Base-by-base conservation (phyloP, 1,284 basidiomycete species). In the Cutaneotrichosporon sp. region DNA sequence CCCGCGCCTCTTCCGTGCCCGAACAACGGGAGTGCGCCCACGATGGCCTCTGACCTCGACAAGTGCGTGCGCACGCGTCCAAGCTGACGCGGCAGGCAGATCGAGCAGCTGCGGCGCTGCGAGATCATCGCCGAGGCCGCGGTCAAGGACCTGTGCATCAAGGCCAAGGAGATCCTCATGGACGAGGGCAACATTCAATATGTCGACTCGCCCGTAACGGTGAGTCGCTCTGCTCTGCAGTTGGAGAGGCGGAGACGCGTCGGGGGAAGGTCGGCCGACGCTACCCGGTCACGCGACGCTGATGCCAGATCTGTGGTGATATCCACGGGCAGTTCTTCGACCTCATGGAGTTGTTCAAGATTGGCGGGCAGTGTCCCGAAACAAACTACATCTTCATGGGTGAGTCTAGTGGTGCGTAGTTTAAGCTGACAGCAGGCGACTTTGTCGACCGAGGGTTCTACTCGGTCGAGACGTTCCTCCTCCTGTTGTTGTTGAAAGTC, bases 341-440 rank as follows among this genome's bases (percentile, higher is more conserved):
- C 79, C 85, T 99, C 68, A 89, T 97, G 87, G 94, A 99, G 81
- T 84, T 98, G 56, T 98, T 99, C 85, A 89, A 89, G 76, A 88
- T 97, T 36, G 97, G 95, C 27, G 95, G 95, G 14, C 88, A 88
- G 73, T 98, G 94, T 80, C 95, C 95, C 56, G 89, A 93, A 34
- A 97, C 95, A 10, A 95, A 93, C 77, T 99, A 99, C 80, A 88
- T 99, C 60, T 99, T 99, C 84, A 95, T 99, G 90, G 95, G 93
- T 94, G 65, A 72, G 88, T n/a, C 81, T 31, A 47, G n/a, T 22
- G 11, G 33, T n/a, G 31, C 33, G n/a, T 14, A 14, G 2, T 4
- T 22, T 0, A 36, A n/a, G 27, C 64, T 54, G 50, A 58, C 55
- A 22, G 1, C 66, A 80, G 92, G 93, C 66, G 93, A 97, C 81